A percentile compares a stretch with the other conserved stretches of the same genome.
Evolutionary conservation across 495 filamentous ascomycete species (phyloP).

Genomic region (Penicillium robsamsonii): DNA sequence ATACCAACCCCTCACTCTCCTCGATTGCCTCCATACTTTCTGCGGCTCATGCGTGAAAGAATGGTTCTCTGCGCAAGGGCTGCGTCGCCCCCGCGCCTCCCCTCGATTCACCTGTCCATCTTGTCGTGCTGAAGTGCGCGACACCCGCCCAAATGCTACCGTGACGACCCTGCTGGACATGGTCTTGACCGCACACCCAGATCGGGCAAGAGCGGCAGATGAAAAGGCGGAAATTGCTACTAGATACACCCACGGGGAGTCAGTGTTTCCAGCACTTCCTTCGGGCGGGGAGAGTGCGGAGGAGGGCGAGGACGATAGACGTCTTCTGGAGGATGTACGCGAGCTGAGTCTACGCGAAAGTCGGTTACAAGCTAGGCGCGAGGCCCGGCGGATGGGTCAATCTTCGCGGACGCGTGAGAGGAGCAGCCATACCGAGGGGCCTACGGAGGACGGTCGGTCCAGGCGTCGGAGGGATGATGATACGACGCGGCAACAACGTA

Average conservation of each 20-base stretch:
- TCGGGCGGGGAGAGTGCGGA: slow-evolving; percentile 21
- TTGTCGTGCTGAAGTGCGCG: slow-evolving; percentile 81
- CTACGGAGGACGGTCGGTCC: slow-evolving; percentile 36
- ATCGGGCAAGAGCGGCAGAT: slow-evolving; percentile 56
- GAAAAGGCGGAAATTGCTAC: slow-evolving; percentile 70
- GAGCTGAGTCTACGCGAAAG: slow-evolving; percentile 69
- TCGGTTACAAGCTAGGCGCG: slow-evolving; percentile 33
- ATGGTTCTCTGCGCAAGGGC: slow-evolving; percentile 76
- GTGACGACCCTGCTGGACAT: slow-evolving; percentile 82
- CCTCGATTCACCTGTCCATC: slow-evolving; percentile 81
- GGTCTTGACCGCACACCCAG: slow-evolving; percentile 69
- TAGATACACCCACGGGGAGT: slow-evolving; percentile 74
- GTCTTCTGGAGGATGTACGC: slow-evolving; percentile 67
- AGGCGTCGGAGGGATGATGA: slow-evolving; percentile 47
- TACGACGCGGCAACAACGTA: slow-evolving; percentile 31
- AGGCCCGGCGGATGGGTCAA: slow-evolving; percentile 29
- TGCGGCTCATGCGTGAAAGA: slow-evolving; percentile 92
- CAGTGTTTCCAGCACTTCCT: slow-evolving; percentile 47
- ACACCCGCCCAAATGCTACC: slow-evolving; percentile 78
- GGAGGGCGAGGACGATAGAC: slow-evolving; percentile 60
- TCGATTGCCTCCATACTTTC: slow-evolving; percentile 97
- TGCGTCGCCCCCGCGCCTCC: slow-evolving; percentile 42
- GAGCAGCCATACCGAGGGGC: slow-evolving; percentile 30
- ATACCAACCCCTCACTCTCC: slow-evolving; percentile 90
- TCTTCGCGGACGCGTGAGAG: slow-evolving; percentile 18